A percentile compares a stretch with the other conserved stretches of the same genome.
These are phyloP conservation scores for Dictyostelium capitatum DNA, from an alignment of 78 protist genomes.

Conservation along the genomic window DNA sequence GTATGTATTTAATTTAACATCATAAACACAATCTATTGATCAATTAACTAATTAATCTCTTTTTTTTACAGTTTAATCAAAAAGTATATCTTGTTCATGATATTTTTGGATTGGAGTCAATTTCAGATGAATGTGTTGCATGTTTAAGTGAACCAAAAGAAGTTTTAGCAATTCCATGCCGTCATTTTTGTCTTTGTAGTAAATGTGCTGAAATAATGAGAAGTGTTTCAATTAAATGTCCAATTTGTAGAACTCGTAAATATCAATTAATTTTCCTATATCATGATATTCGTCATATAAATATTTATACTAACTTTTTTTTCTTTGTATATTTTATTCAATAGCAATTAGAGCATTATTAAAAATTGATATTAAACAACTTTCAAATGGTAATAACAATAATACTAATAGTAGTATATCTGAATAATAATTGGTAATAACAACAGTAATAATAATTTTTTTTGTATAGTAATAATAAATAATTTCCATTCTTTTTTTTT, in stretches of 20 bases:
- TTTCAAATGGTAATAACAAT: background rate
- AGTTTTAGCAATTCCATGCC: slow-evolving; percentile 63
- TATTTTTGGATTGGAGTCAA: slow-evolving; percentile 53
- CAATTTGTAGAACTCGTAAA: slow-evolving; percentile 79
- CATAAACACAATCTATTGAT: too few relatives aligned
- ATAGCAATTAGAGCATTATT: slow-evolving; percentile 19
- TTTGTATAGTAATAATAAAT: too few relatives aligned
- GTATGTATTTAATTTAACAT: background rate
- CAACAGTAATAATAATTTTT: too few relatives aligned
- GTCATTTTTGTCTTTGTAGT: slow-evolving; percentile 65
- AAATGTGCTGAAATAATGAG: slow-evolving; percentile 77
- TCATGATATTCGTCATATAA: too few relatives aligned
- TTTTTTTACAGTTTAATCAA: slow-evolving; percentile 14
- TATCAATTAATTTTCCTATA: background rate
- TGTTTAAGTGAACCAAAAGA: slow-evolving; percentile 71
- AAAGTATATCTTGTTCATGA: slow-evolving; percentile 60
- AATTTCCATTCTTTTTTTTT: too few relatives aligned
- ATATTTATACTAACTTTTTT: background rate
- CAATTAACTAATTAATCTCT: background rate
- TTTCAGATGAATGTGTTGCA: slow-evolving; percentile 48
- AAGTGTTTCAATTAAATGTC: slow-evolving; percentile 48
- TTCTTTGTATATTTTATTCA: background rate
- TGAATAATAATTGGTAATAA: too few relatives aligned
- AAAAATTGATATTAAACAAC: slow-evolving; percentile 16
- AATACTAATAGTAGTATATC: background rate